Conservation (phyloP, 2,329 filamentous ascomycete species). For the Talaromyces marneffei region DNA sequence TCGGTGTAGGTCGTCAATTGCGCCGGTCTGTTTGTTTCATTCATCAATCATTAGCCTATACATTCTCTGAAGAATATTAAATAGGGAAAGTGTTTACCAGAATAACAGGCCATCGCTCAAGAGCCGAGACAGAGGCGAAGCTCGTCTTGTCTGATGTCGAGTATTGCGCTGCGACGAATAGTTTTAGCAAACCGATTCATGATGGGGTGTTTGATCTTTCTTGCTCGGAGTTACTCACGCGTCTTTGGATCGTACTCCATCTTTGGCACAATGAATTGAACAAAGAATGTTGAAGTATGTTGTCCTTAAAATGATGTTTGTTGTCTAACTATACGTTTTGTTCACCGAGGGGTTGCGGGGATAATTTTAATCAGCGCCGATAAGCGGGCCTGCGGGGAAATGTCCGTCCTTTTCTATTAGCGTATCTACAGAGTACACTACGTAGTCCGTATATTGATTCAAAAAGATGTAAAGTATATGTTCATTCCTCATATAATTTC, state of each 20-base stretch:
- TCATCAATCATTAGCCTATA: background rate
- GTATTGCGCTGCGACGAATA: constrained; percentile 57
- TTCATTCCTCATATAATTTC: background rate
- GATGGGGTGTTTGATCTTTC: background rate
- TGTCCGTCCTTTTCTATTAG: too few species aligned
- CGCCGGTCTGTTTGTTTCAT: constrained; percentile 61
- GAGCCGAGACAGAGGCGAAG: constrained; percentile 79
- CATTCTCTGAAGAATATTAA: too few species aligned
- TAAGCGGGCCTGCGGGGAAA: constrained; percentile 2
- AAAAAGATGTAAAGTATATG: background rate
- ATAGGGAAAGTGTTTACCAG: constrained; percentile 53
- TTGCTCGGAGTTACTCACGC: constrained; percentile 49
- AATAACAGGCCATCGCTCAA: constrained; percentile 89
- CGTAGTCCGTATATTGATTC: too few species aligned
- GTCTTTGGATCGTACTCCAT: constrained; percentile 75
- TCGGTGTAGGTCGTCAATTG: constrained; percentile 90
- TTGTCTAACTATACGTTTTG: too few species aligned
- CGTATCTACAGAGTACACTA: too few species aligned
- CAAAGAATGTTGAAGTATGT: background rate
- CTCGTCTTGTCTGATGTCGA: constrained; percentile 75
- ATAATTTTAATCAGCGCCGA: constrained; percentile 1
- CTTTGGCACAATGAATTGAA: background rate
- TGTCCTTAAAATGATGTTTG: background rate
- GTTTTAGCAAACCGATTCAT: background rate
- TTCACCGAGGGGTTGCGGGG: constrained; percentile 4